Evolutionary conservation across 768 basidiomycete genomes (phyloP).

Genomic region (Chiua virens): DNA sequence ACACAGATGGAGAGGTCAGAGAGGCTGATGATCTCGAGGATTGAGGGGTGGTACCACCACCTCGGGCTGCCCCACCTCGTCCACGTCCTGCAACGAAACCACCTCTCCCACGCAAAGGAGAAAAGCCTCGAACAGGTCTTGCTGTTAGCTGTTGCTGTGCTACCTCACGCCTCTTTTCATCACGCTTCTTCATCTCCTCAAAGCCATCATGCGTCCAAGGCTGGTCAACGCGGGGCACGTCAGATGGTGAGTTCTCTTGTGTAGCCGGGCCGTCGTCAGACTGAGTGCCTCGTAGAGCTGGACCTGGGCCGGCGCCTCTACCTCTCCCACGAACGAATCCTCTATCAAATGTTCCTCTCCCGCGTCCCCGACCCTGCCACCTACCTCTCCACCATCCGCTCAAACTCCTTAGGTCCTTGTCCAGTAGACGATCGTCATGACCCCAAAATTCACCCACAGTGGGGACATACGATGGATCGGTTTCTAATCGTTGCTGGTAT

Average conservation of each 20-base stretch:
- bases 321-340: constrained; percentile 57
- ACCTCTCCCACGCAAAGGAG: constrained; percentile 47
- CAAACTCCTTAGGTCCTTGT: constrained; percentile 77
- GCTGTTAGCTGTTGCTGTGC: constrained; percentile 34
- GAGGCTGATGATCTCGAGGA: constrained; percentile 31
- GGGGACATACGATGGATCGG: constrained; percentile 87
- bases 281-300: constrained; percentile 11
- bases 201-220: constrained; percentile 87
- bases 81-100: constrained; percentile 42
- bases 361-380: constrained; percentile 70
- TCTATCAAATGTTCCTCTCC: constrained; percentile 44
- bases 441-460: constrained; percentile 93
- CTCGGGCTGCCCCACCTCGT: constrained; percentile 48
- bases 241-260: constrained; percentile 19
- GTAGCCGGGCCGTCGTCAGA: constrained; percentile 18
- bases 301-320: constrained; percentile 41
- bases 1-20: constrained; percentile 24
- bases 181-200: constrained; percentile 79
- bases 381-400: constrained; percentile 88
- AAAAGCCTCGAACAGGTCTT: constrained; percentile 34
- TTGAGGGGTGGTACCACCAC: constrained; percentile 39
- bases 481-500: constrained; percentile 79
- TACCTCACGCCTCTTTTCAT: constrained; percentile 49
- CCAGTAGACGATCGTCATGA: constrained; percentile 87
- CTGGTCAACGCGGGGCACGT: constrained; percentile 61